These are phyloP conservation scores for Pseudomonodictys pantanalensis DNA, from an alignment of 495 filamentous ascomycete genomes.

Conservation along the genomic window DNA sequence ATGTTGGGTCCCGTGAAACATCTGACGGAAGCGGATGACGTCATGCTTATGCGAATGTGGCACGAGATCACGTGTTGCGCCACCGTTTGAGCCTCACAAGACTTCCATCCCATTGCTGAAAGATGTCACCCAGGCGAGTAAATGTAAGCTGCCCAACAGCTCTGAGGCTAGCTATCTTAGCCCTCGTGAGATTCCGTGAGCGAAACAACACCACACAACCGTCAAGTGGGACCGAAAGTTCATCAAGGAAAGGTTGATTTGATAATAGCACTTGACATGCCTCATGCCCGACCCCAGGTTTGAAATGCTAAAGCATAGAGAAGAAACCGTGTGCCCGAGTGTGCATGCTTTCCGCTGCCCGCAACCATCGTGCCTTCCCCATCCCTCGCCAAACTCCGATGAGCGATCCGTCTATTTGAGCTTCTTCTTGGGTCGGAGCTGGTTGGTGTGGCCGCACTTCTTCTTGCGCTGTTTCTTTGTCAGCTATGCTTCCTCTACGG, in stretches of 20 bases:
- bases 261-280: conserved; percentile 13
- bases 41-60: conserved; percentile 26
- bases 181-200: no score
- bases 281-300: background rate
- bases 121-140: no score
- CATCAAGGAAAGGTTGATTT: conserved; percentile 7
- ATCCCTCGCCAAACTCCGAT: conserved; percentile 16
- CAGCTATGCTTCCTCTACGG: background rate
- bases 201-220: no score
- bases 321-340: conserved; percentile 1
- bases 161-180: no score
- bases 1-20: background rate
- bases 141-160: no score
- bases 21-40: conserved; percentile 17
- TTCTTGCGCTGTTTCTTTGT: conserved; percentile 65
- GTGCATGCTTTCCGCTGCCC: background rate
- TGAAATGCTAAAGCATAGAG: background rate
- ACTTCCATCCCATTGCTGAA: no score
- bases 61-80: conserved; percentile 28
- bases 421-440: conserved; percentile 99
- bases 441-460: conserved; percentile 99
- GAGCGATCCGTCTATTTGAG: conserved; percentile 75
- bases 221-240: no score
- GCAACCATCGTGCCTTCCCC: background rate
- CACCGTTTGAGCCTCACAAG: background rate